Evolutionary conservation across 2,329 filamentous ascomycete species (phyloP), one percentile per base, ranked within the genome.

Genomic region (Trichocomaceae sp.): DNA sequence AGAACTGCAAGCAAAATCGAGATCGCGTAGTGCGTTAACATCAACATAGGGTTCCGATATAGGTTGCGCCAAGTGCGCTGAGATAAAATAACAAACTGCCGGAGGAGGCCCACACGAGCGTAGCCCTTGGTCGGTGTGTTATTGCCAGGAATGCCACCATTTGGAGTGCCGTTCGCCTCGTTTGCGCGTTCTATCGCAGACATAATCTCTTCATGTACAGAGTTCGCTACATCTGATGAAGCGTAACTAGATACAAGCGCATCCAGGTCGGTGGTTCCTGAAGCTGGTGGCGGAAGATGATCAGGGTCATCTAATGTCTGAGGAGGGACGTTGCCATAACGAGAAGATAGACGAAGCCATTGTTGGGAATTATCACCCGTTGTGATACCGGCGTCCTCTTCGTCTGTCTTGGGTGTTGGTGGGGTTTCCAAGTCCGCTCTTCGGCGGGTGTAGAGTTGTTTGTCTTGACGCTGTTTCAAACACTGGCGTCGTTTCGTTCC

Each of bases 21-120:
- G 62, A 96, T 97, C 37, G 93, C 93, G 68, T 97, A 99, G 73
- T 99, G 93, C 0, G 91, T 96, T 56, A 99, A 81, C 93, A 99
- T 99, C 57, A 99, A 77, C 82, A 97, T 91, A 1, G 93, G 93
- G 69, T 99, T 96, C 55, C 93, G 85, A 76, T 99, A 97, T 6
- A 99, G 79, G 67, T 99, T 99, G 67, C 88, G 90, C 92, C 92
- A 99, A 0, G 93, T 99, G 46, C 93, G 84, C 64, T 85, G 81
- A 0, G 92, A 95, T 12, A 99, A 78, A 62, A 99, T 96, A 53
- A 85, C 67, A 71, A 99, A 97, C 70, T 99, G 93, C 44, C 86
- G 80, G 8, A 81, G 64, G 61, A 91, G 85, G 47, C 92, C 85
- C 55, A 96, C 80, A 57, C 93, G 88, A 55, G 84, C 82, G 71